Conservation (phyloP, 768 basidiomycete genomes). For the Suillus bovinus region DNA sequence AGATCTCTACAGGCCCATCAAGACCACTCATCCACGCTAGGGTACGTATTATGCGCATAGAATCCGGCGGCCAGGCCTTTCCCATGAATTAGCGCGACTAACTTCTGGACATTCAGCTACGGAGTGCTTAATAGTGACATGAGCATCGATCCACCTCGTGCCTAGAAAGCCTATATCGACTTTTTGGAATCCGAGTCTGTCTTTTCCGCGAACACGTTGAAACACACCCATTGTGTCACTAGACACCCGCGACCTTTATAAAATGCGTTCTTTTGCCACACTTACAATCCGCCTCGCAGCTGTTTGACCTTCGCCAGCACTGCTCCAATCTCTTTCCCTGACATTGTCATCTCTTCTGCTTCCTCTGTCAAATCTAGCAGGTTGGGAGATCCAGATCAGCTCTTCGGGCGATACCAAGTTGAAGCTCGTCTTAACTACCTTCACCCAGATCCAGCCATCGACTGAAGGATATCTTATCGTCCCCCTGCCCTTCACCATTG, state of each 20-base stretch:
- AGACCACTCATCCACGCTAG: neutral
- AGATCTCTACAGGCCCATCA: neutral
- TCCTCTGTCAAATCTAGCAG: neutral
- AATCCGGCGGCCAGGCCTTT: neutral
- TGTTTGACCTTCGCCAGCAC: constrained; percentile 31
- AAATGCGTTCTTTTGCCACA: constrained; percentile 38
- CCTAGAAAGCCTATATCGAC: constrained; percentile 15
- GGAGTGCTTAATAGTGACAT: neutral
- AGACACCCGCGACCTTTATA: constrained; percentile 34
- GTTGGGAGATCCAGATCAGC: neutral
- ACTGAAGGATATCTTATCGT: constrained; percentile 10
- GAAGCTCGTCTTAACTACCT: constrained; percentile 22
- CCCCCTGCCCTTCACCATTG: constrained; percentile 24
- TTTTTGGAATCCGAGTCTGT: constrained; percentile 21
- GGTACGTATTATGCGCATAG: neutral
- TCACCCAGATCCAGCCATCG: constrained; percentile 17
- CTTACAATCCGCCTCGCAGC: constrained; percentile 25
- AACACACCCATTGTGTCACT: constrained; percentile 22
- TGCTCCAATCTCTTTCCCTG: constrained; percentile 22
- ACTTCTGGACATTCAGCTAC: neutral
- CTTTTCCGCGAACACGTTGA: constrained; percentile 6
- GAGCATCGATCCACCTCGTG: constrained; percentile 18
- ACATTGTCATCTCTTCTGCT: constrained; percentile 18
- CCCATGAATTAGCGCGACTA: too few relatives aligned
- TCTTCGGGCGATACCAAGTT: neutral